phyloP scores from a whole-genome alignment of 176 grass and related monocot genomes.

The Guadua angustifolia region DNA sequence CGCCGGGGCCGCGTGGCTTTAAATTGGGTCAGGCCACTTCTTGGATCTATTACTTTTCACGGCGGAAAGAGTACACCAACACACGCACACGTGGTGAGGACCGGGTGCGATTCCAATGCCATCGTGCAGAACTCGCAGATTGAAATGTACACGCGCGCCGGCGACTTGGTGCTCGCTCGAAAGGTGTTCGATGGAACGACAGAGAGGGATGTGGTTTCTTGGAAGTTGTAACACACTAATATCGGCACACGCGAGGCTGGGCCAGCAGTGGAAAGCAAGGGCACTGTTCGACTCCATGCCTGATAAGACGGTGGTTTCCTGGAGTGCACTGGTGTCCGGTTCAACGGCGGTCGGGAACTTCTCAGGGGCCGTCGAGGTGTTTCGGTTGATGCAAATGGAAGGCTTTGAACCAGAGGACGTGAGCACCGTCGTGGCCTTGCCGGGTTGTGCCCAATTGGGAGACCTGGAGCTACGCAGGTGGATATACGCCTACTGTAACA shows the following conservation, averaged over 20 bases:
- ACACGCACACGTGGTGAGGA: conserved; percentile 53
- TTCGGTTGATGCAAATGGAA: conserved; percentile 60
- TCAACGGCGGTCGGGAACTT: conserved; percentile 46
- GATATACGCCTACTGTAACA: conserved; percentile 61
- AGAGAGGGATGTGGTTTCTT: conserved; percentile 55
- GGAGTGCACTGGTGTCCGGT: conserved; percentile 66
- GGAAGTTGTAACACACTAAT: conserved; percentile 76
- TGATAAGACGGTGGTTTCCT: conserved; percentile 57
- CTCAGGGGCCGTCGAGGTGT: conserved; percentile 45
- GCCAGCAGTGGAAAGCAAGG: conserved; percentile 54
- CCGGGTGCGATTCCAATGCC: conserved; percentile 46
- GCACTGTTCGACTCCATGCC: conserved; percentile 60
- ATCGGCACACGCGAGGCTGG: conserved; percentile 58
- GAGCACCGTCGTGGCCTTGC: conserved; percentile 64
- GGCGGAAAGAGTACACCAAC: too few relatives aligned
- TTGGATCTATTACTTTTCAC: too few relatives aligned
- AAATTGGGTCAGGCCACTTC: too few relatives aligned
- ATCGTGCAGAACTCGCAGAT: conserved; percentile 68
- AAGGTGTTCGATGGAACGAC: conserved; percentile 64
- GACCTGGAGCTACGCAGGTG: conserved; percentile 68
- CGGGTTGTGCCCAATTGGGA: conserved; percentile 63
- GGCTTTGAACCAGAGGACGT: conserved; percentile 60
- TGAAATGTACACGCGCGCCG: conserved; percentile 59
- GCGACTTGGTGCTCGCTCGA: conserved; percentile 38
- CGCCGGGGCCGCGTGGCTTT: too few relatives aligned